Evolutionary conservation across 2,329 filamentous ascomycete species (phyloP).

Genomic region (Penicillium sp.): DNA sequence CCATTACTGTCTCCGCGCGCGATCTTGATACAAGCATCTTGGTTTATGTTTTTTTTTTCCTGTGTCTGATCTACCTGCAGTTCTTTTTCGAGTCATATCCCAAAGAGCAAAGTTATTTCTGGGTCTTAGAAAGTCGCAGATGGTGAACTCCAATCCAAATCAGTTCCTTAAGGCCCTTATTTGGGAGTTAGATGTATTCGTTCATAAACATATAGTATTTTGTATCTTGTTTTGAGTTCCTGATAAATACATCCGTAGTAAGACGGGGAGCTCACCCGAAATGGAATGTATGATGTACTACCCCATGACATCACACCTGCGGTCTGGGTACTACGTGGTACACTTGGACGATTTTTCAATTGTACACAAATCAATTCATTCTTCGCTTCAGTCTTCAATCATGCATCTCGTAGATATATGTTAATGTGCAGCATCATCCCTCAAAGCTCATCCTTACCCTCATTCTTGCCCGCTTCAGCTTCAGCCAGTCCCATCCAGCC

Average conservation of each 20-base stretch:
- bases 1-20: constrained; percentile 1
- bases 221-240: background rate
- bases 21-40: constrained; percentile 12
- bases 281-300: background rate
- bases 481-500: constrained; percentile 28
- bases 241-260: background rate
- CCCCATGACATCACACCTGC: constrained; percentile 4
- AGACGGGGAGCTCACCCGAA: background rate
- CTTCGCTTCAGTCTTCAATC: constrained; percentile 23
- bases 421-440: constrained; percentile 4
- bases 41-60: constrained; percentile 5
- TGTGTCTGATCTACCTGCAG: constrained; percentile 8
- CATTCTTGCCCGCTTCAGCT: constrained; percentile 5
- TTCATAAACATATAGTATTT: background rate
- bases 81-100: constrained; percentile 1
- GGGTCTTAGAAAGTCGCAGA: constrained; percentile 18
- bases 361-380: background rate
- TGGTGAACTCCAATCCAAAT: constrained; percentile 14
- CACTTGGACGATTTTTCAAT: background rate
- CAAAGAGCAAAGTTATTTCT: constrained; percentile 10
- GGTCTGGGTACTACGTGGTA: background rate
- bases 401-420: constrained; percentile 15
- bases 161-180: constrained; percentile 9
- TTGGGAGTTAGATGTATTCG: background rate
- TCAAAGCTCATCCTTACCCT: constrained; percentile 32